Percentiles rank a stretch among this genome's conserved stretches.
These are phyloP conservation scores for Apiospora arundinis DNA, from an alignment of 2,329 filamentous ascomycete genomes.

Conservation along the genomic window DNA sequence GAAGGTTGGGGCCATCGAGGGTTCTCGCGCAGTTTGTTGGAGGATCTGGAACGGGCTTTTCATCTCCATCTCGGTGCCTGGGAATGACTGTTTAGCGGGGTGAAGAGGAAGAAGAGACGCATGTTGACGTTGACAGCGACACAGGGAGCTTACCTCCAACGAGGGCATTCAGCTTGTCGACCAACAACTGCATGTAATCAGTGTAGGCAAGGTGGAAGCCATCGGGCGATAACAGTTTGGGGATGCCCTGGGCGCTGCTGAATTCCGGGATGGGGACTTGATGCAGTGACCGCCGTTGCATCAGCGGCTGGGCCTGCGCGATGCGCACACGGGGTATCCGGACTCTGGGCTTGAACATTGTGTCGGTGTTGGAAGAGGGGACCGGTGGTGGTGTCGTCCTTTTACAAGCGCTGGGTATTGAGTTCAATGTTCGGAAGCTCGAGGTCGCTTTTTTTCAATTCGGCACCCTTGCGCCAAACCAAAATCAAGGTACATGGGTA, in stretches of 20 bases:
- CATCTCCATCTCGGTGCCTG: slow-evolving; percentile 70
- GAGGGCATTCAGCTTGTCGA: slow-evolving; percentile 77
- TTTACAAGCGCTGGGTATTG: slow-evolving; percentile 14
- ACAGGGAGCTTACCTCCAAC: slow-evolving; percentile 66
- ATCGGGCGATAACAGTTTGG: slow-evolving; percentile 71
- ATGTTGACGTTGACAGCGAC: background rate
- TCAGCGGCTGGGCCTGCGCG: slow-evolving; percentile 41
- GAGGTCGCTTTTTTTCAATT: slow-evolving; percentile 16
- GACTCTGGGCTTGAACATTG: slow-evolving; percentile 62
- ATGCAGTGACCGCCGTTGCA: slow-evolving; percentile 51
- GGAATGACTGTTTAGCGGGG: background rate
- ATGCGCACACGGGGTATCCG: slow-evolving; percentile 54
- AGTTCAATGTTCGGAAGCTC: slow-evolving; percentile 8
- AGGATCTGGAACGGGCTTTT: slow-evolving; percentile 70
- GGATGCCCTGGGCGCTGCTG: slow-evolving; percentile 55
- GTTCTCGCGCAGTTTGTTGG: slow-evolving; percentile 79
- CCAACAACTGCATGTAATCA: slow-evolving; percentile 77
- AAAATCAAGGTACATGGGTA: background rate
- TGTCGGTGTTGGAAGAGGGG: slow-evolving; percentile 30
- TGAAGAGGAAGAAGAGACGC: background rate
- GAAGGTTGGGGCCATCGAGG: slow-evolving; percentile 80
- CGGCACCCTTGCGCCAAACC: slow-evolving; percentile 4
- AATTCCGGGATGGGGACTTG: slow-evolving; percentile 51
- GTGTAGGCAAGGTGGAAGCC: slow-evolving; percentile 82
- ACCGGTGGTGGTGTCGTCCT: background rate